Evolutionary conservation across 108 stramenopile species (phyloP).

Genomic region (Asterionellopsis glacialis): DNA sequence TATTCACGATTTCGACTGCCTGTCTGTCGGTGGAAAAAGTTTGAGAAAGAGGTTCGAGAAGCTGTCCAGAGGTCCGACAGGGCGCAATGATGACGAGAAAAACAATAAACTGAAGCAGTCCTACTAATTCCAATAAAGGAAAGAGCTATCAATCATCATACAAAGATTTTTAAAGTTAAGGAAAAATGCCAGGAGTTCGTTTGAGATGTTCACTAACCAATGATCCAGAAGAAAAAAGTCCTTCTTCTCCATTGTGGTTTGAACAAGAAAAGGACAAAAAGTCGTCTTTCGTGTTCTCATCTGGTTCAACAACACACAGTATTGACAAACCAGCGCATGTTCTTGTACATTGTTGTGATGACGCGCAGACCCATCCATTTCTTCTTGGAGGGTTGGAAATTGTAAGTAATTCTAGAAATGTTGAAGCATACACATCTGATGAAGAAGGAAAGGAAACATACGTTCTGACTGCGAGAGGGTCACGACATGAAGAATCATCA

Average conservation of each 20-base stretch:
- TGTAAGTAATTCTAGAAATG: slow-evolving; percentile 3
- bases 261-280: slow-evolving; percentile 7
- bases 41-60: too few species aligned
- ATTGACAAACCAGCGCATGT: slow-evolving; percentile 8
- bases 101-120: too few species aligned
- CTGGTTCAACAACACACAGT: neutral
- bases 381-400: slow-evolving; percentile 6
- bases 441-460: slow-evolving; percentile 5
- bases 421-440: slow-evolving; percentile 4
- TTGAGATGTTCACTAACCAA: neutral
- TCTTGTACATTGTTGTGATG: neutral
- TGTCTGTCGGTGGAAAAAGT: too few species aligned
- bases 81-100: too few species aligned
- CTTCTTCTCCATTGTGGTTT: neutral
- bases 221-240: neutral
- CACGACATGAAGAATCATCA: neutral
- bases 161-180: too few species aligned
- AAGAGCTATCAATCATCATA: too few species aligned
- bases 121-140: too few species aligned
- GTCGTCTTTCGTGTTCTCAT: neutral
- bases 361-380: slow-evolving; percentile 2
- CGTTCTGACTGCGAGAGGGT: neutral
- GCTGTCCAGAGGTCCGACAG: too few species aligned
- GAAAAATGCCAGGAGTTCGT: too few species aligned
- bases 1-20: too few species aligned